Conservation (phyloP, 345 rosid species). For the Punica granatum region DNA sequence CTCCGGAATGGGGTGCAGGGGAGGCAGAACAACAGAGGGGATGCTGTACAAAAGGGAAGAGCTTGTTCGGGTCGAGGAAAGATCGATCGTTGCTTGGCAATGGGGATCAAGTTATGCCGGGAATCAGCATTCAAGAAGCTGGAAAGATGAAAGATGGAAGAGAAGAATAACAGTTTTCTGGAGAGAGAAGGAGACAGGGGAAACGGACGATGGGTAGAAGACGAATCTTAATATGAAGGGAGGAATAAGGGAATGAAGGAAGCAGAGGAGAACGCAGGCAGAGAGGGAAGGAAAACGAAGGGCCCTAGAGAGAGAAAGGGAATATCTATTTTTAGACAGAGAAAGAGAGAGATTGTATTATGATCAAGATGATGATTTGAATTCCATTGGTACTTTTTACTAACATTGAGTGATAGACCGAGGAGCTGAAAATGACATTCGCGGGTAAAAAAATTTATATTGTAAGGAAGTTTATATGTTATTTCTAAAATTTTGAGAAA, state of each 20-base stretch:
- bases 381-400: too few species aligned
- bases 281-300: neutral
- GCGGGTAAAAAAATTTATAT: too few species aligned
- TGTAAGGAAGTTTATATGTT: too few species aligned
- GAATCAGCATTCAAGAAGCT: constrained; percentile 9
- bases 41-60: neutral
- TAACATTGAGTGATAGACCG: too few species aligned
- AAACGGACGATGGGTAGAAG: neutral
- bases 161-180: neutral
- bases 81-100: constrained; percentile 4
- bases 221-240: neutral
- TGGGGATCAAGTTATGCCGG: constrained; percentile 8
- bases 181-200: neutral
- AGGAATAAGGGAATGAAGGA: neutral
- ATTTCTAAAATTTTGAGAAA: too few species aligned
- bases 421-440: too few species aligned
- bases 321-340: neutral
- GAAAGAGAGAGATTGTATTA: constrained; percentile 2
- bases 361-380: neutral
- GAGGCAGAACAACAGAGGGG: neutral
- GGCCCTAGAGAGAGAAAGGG: neutral
- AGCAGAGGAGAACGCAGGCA: neutral
- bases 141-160: neutral
- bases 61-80: neutral
- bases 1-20: too few species aligned